Evolutionary conservation across 176 grass and related monocot species (phyloP).

Genomic region (Phragmites australis): DNA sequence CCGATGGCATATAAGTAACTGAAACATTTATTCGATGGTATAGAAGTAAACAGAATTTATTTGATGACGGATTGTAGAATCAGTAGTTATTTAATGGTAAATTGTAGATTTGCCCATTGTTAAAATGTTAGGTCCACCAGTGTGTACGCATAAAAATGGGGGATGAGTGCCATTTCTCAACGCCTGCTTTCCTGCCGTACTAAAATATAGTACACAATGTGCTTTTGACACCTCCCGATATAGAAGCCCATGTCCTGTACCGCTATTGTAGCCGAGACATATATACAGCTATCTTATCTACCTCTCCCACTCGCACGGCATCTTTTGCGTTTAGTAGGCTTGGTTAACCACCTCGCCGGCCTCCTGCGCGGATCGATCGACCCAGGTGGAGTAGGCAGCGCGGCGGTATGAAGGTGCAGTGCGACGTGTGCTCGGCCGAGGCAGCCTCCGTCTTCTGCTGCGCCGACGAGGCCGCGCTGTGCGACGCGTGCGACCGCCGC

Average conservation of each 20-base stretch:
- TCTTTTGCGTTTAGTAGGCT: neutral
- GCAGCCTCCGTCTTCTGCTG: constrained; percentile 88
- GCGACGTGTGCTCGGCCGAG: constrained; percentile 67
- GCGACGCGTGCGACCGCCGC: constrained; percentile 64
- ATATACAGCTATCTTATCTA: constrained; percentile 14
- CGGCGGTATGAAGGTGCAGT: constrained; percentile 74
- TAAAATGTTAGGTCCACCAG: too few relatives aligned
- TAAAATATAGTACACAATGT: too few relatives aligned
- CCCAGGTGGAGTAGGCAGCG: neutral
- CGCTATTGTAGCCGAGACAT: constrained; percentile 18
- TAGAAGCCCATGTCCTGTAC: too few relatives aligned
- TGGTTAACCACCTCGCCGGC: neutral
- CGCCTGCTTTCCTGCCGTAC: neutral
- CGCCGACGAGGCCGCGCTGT: constrained; percentile 84
- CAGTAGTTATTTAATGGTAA: too few relatives aligned
- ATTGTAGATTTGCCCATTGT: too few relatives aligned
- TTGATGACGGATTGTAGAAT: too few relatives aligned
- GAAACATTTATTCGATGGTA: too few relatives aligned
- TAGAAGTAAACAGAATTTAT: too few relatives aligned
- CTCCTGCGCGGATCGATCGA: neutral
- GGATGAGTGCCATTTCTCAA: neutral
- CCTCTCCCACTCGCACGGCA: neutral
- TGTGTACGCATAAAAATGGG: too few relatives aligned
- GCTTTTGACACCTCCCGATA: too few relatives aligned
- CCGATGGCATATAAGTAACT: too few relatives aligned